A percentile compares a stretch with the other conserved stretches of the same genome.
These are phyloP conservation scores for Fusarium devonianum DNA, from an alignment of 2,329 filamentous ascomycete species.

Conservation along the genomic window DNA sequence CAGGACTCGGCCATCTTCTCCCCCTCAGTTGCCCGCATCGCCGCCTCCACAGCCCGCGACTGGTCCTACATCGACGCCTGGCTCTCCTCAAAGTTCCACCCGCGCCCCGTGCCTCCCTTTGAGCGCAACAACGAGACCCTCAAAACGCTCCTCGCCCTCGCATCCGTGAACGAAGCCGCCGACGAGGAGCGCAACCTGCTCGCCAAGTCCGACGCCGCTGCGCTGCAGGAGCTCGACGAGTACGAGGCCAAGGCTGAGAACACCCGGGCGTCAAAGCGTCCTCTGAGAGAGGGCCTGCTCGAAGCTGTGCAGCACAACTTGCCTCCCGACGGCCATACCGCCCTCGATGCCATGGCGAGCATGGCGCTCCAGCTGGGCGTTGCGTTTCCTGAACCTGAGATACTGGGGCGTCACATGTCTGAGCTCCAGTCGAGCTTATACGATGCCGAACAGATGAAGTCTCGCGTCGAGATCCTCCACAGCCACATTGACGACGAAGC, in stretches of 20 bases:
- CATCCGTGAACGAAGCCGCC: slow-evolving; percentile 77
- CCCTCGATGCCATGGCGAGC: slow-evolving; percentile 65
- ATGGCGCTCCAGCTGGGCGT: slow-evolving; percentile 59
- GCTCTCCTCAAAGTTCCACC: slow-evolving; percentile 75
- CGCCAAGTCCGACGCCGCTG: slow-evolving; percentile 64
- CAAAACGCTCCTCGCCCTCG: slow-evolving; percentile 75
- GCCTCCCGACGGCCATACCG: slow-evolving; percentile 59
- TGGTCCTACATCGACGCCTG: slow-evolving; percentile 89
- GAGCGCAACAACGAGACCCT: slow-evolving; percentile 89
- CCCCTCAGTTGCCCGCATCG: slow-evolving; percentile 73
- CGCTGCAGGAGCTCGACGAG: slow-evolving; percentile 59
- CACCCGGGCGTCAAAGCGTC: slow-evolving; percentile 14
- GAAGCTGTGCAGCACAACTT: slow-evolving; percentile 62
- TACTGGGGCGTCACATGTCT: slow-evolving; percentile 61
- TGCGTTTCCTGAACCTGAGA: slow-evolving; percentile 55
- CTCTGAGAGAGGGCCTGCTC: slow-evolving; percentile 54
- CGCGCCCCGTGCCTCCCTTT: slow-evolving; percentile 72
- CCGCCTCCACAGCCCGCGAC: slow-evolving; percentile 84
- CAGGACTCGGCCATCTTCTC: slow-evolving; percentile 66
- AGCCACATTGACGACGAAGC: slow-evolving; percentile 62
- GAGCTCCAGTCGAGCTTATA: slow-evolving; percentile 62
- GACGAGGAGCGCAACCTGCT: slow-evolving; percentile 72
- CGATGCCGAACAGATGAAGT: slow-evolving; percentile 62
- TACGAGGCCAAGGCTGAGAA: slow-evolving; percentile 38
- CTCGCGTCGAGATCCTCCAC: slow-evolving; percentile 64